Conservation (phyloP, 441 rosid genomes). For the Viola pubescens region DNA sequence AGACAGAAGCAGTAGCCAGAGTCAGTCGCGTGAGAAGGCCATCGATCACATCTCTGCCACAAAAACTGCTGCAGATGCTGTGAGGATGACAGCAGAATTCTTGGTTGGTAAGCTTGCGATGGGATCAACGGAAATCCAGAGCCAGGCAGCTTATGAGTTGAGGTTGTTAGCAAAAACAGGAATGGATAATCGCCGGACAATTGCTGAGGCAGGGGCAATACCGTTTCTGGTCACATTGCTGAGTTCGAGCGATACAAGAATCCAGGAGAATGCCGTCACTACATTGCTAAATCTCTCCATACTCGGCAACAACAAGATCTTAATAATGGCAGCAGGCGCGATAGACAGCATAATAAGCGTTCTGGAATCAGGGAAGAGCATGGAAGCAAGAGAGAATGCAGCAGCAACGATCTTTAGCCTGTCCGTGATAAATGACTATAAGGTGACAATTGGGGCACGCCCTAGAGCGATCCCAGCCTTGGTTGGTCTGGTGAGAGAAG, state of each 20-base stretch:
- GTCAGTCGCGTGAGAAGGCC: conserved; percentile 24
- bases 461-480: conserved; percentile 46
- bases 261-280: conserved; percentile 64
- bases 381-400: conserved; percentile 71
- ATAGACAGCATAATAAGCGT: conserved; percentile 43
- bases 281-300: conserved; percentile 63
- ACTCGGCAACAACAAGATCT: conserved; percentile 50
- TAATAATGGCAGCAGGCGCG: conserved; percentile 70
- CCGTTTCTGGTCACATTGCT: conserved; percentile 53
- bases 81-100: conserved; percentile 63
- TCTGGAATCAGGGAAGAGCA: conserved; percentile 49
- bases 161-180: conserved; percentile 60
- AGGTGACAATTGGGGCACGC: conserved; percentile 39
- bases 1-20: conserved; percentile 24
- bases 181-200: conserved; percentile 56
- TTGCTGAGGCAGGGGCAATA: conserved; percentile 60
- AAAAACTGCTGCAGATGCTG: conserved; percentile 45
- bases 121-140: conserved; percentile 52
- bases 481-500: conserved; percentile 45
- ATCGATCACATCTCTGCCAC: conserved; percentile 42
- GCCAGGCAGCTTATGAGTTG: conserved; percentile 65
- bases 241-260: conserved; percentile 41
- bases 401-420: conserved; percentile 66
- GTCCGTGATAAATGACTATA: conserved; percentile 47
- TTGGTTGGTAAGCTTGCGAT: conserved; percentile 67